Percentiles rank a stretch among this genome's conserved stretches.
phyloP scores from a whole-genome alignment of 805 yeast genomes.

The Lipomyces sp. region DNA sequence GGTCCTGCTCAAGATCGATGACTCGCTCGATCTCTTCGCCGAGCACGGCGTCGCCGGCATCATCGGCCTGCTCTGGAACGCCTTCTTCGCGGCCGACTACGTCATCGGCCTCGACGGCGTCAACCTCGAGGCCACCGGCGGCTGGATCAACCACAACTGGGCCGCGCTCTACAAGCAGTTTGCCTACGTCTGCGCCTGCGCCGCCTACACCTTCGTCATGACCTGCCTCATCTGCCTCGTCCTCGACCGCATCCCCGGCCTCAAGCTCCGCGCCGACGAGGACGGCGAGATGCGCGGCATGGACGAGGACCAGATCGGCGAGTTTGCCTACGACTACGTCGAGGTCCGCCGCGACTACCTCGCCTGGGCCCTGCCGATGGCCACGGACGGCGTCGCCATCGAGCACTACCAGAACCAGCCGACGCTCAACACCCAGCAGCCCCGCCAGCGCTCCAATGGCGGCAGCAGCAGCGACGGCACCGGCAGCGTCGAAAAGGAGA shows the following conservation, averaged over 20 bases:
- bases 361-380: conserved; percentile 42
- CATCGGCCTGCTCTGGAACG: conserved; percentile 85
- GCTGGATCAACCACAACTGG: conserved; percentile 89
- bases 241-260: conserved; percentile 75
- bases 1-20: conserved; percentile 78
- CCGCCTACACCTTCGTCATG: conserved; percentile 71
- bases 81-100: conserved; percentile 78
- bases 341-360: conserved; percentile 87
- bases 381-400: conserved; percentile 30
- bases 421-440: no score
- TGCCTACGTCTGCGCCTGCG: conserved; percentile 71
- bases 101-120: conserved; percentile 86
- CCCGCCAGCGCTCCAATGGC: no score
- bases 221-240: conserved; percentile 74
- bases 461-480: no score
- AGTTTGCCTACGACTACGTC: conserved; percentile 97
- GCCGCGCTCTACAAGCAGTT: conserved; percentile 88
- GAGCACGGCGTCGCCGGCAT: conserved; percentile 98
- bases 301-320: conserved; percentile 97
- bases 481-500: no score
- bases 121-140: conserved; percentile 62
- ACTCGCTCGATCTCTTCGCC: conserved; percentile 91
- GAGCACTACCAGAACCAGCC: conserved; percentile 50
- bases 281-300: conserved; percentile 84
- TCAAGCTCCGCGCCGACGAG: conserved; percentile 74